phyloP scores from a whole-genome alignment of 106 monocot genomes.

The Apostasia shenzhenica region DNA sequence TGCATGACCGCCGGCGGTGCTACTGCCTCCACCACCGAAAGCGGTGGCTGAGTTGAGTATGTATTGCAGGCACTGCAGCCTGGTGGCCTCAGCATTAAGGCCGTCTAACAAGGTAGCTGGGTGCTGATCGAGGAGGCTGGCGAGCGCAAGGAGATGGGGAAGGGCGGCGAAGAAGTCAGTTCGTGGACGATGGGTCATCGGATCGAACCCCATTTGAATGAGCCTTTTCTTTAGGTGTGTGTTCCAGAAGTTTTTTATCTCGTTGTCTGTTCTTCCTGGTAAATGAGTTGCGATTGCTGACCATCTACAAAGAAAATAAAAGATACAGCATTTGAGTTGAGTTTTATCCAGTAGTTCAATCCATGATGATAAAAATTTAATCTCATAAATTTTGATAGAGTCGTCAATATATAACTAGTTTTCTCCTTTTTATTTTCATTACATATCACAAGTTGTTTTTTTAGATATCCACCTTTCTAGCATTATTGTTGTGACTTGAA shows the following conservation, averaged over 20 bases:
- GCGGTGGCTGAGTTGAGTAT: constrained; percentile 36
- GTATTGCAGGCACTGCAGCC: constrained; percentile 62
- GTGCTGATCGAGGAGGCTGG: constrained; percentile 39
- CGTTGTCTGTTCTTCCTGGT: constrained; percentile 83
- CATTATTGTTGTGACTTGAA: too few species aligned
- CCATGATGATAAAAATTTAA: not conserved
- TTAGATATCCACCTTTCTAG: not conserved
- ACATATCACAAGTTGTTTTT: not conserved
- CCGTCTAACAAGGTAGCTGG: constrained; percentile 33
- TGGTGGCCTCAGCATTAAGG: constrained; percentile 43
- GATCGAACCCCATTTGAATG: constrained; percentile 89
- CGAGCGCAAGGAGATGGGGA: constrained; percentile 69
- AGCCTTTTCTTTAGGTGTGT: constrained; percentile 91
- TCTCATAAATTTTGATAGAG: not conserved
- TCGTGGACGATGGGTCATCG: constrained; percentile 82
- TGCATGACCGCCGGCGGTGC: constrained; percentile 8
- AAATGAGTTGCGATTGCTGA: constrained; percentile 83
- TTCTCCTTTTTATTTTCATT: not conserved
- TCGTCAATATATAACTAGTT: not conserved
- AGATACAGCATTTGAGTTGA: not conserved
- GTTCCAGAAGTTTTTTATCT: constrained; percentile 98
- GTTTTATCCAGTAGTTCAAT: not conserved
- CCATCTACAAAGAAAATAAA: constrained; percentile 37
- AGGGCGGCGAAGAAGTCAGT: constrained; percentile 74
- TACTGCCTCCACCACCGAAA: not conserved